These are phyloP conservation scores for Kodamaea alishanica DNA, from an alignment of 1,139 yeast species.

Conservation along the genomic window DNA sequence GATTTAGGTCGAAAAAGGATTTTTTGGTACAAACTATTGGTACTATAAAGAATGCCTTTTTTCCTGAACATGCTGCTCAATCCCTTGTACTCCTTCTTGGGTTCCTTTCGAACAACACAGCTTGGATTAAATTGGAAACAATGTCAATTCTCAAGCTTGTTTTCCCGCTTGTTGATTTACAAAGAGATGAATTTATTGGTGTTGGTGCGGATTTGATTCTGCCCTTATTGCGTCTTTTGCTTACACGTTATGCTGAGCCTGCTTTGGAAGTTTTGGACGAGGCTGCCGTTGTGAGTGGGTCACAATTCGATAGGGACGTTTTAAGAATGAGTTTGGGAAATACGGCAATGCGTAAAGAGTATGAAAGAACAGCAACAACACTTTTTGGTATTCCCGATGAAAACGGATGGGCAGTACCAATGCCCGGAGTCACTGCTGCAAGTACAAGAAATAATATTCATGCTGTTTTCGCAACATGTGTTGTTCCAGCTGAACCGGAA, in stretches of 20 bases:
- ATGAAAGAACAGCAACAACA: constrained; percentile 82
- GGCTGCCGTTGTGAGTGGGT: constrained; percentile 80
- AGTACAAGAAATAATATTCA: constrained; percentile 90
- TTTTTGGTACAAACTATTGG: constrained; percentile 77
- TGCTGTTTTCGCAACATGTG: constrained; percentile 88
- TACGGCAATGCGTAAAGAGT: constrained; percentile 69
- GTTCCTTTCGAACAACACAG: constrained; percentile 65
- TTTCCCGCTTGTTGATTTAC: constrained; percentile 74
- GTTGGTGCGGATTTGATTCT: constrained; percentile 94
- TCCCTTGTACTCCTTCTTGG: constrained; percentile 74
- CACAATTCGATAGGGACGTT: constrained; percentile 86
- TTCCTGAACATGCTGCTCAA: constrained; percentile 74
- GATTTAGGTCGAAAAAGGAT: constrained; percentile 86
- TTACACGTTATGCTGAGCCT: constrained; percentile 83
- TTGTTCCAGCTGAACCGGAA: constrained; percentile 32
- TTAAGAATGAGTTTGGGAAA: constrained; percentile 90
- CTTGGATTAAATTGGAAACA: constrained; percentile 79
- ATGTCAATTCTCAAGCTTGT: constrained; percentile 70
- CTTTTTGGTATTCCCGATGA: constrained; percentile 94
- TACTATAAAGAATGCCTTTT: constrained; percentile 62
- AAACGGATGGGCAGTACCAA: constrained; percentile 97
- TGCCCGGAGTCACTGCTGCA: constrained; percentile 88
- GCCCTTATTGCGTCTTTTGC: constrained; percentile 75
- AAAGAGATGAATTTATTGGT: constrained; percentile 75
- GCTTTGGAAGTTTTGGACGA: constrained; percentile 90